These are phyloP conservation scores for Withania somnifera DNA, from an alignment of 305 asterid genomes.

Conservation along the genomic window DNA sequence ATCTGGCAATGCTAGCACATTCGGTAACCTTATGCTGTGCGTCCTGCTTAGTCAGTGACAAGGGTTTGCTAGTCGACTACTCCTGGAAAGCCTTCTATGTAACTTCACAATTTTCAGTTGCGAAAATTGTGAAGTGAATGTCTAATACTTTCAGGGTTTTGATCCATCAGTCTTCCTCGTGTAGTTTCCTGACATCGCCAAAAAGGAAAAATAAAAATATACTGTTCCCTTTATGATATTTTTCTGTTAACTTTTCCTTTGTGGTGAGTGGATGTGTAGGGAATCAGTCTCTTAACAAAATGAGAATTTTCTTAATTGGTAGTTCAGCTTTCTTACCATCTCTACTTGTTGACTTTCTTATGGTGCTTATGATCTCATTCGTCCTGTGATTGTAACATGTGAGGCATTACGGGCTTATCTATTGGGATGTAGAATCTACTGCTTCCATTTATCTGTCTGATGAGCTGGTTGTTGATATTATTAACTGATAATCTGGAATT, in stretches of 20 bases:
- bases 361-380: not conserved
- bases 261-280: not conserved
- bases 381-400: not conserved
- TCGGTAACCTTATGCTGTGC: not conserved
- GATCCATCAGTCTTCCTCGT: not conserved
- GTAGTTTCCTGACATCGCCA: not conserved
- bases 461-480: conserved; percentile 46
- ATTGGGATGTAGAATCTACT: not conserved
- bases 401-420: not conserved
- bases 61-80: not conserved
- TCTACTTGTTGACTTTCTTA: not conserved
- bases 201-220: not conserved
- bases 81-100: not conserved
- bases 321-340: not conserved
- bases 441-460: conserved; percentile 9
- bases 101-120: not conserved
- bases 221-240: not conserved
- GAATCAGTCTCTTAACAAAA: not conserved
- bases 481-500: conserved; percentile 32
- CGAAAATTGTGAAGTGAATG: not conserved
- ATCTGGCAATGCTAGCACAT: not conserved
- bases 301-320: not conserved
- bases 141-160: not conserved
- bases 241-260: not conserved
- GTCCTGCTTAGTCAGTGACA: not conserved